A percentile compares a stretch with the other conserved stretches of the same genome.
These are phyloP conservation scores for Scenedesmus sp. DNA, from an alignment of 163 green algal genomes.

Conservation along the genomic window DNA sequence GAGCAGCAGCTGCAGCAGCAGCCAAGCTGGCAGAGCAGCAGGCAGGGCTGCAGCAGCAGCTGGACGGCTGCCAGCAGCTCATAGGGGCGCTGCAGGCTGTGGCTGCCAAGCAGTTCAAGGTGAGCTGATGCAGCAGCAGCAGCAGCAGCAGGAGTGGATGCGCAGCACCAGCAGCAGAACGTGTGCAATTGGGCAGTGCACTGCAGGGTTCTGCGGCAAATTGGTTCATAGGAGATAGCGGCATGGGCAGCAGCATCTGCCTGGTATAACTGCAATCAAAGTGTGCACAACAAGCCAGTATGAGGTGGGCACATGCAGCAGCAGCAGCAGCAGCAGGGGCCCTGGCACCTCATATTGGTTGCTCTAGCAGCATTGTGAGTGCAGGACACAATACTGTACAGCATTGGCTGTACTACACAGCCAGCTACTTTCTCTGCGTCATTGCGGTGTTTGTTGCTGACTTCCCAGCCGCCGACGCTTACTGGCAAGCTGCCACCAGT, in stretches of 20 bases:
- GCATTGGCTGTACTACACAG: too few species aligned
- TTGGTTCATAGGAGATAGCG: too few species aligned
- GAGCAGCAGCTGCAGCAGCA: constrained; percentile 19
- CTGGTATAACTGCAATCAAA: background rate
- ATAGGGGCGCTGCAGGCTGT: constrained; percentile 51
- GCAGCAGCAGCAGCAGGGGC: too few species aligned
- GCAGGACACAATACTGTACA: too few species aligned
- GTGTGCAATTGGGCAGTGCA: too few species aligned
- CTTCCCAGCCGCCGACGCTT: background rate
- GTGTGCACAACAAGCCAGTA: background rate
- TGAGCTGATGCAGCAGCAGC: background rate
- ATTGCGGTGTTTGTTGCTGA: too few species aligned
- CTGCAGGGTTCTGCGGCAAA: too few species aligned
- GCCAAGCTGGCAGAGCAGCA: constrained; percentile 49
- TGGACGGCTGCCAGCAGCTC: constrained; percentile 45
- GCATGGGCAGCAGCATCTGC: background rate
- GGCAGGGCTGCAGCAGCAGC: constrained; percentile 26
- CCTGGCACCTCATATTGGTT: too few species aligned
- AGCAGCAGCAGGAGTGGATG: background rate
- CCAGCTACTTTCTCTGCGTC: too few species aligned
- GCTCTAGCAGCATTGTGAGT: too few species aligned
- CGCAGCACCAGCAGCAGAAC: background rate
- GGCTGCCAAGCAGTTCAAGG: constrained; percentile 51
- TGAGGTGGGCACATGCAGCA: background rate
- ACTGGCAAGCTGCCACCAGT: background rate